A percentile compares a stretch with the other conserved stretches of the same genome.
phyloP scores from a whole-genome alignment of 2,329 filamentous ascomycete genomes.

The Alternaria alternata region DNA sequence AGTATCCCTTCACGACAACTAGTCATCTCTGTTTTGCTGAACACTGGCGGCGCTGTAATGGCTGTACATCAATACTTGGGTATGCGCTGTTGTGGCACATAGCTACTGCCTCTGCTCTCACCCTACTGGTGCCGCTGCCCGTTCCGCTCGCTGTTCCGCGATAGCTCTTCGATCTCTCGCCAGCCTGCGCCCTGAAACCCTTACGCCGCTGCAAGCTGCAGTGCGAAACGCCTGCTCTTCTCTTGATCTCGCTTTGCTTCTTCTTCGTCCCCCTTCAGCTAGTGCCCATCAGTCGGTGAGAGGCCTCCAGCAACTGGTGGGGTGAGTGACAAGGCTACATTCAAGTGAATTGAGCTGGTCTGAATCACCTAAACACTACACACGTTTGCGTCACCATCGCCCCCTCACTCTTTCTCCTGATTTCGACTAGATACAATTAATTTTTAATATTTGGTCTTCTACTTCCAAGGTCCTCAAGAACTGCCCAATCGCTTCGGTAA shows the following conservation, averaged over 20 bases:
- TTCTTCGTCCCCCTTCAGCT: background rate
- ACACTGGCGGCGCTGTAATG: conserved; percentile 8
- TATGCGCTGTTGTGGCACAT: conserved; percentile 17
- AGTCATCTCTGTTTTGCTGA: conserved; percentile 4
- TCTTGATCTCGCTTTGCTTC: background rate
- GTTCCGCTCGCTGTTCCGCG: conserved; percentile 11
- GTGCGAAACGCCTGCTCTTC: background rate
- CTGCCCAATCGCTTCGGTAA: background rate
- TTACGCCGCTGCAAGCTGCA: conserved; percentile 6
- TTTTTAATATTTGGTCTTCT: conserved; percentile 7
- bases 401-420: conserved; percentile 6
- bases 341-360: conserved; percentile 12
- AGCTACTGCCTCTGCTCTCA: conserved; percentile 12
- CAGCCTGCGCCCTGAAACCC: conserved; percentile 14
- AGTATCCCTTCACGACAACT: conserved; percentile 5
- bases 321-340: conserved; percentile 23
- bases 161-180: conserved; percentile 15
- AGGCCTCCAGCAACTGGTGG: conserved; percentile 5
- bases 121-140: conserved; percentile 19
- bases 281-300: background rate
- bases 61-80: background rate
- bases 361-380: conserved; percentile 8
- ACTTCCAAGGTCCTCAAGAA: background rate
- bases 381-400: conserved; percentile 10
- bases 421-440: conserved; percentile 13